These are phyloP conservation scores for Dioscorea alata DNA, from an alignment of 106 monocot genomes.

Conservation along the genomic window DNA sequence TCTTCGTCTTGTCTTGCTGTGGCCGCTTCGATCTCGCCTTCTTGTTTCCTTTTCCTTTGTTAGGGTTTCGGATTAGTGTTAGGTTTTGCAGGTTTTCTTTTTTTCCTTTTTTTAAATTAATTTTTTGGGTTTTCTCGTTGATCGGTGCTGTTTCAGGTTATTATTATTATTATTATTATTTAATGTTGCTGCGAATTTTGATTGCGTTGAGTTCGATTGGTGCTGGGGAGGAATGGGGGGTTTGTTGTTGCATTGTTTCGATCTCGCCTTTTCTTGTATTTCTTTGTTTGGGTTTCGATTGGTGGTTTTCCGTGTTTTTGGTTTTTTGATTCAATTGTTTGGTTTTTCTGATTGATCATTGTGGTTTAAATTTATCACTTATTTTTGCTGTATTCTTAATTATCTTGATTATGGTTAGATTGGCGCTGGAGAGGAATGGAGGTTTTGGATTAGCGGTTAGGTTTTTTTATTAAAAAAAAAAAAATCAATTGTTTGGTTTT, in stretches of 20 bases:
- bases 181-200: neutral
- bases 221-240: neutral
- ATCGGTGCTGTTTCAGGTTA: neutral
- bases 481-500: neutral
- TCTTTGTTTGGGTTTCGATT: neutral
- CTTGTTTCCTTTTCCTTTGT: neutral
- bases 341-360: neutral
- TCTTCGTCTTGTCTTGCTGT: neutral
- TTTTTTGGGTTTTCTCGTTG: neutral
- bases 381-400: neutral
- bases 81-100: neutral
- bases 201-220: neutral
- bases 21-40: neutral
- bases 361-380: neutral
- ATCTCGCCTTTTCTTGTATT: neutral
- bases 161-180: neutral
- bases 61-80: neutral
- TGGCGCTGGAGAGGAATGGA: neutral
- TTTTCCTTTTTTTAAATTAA: neutral
- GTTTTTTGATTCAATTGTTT: neutral
- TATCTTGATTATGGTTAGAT: too few species aligned
- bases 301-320: too few species aligned
- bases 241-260: neutral
- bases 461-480: neutral
- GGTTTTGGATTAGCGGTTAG: neutral